Conservation (phyloP, 176 grass and related monocot genomes). For the Zoysia japonica region DNA sequence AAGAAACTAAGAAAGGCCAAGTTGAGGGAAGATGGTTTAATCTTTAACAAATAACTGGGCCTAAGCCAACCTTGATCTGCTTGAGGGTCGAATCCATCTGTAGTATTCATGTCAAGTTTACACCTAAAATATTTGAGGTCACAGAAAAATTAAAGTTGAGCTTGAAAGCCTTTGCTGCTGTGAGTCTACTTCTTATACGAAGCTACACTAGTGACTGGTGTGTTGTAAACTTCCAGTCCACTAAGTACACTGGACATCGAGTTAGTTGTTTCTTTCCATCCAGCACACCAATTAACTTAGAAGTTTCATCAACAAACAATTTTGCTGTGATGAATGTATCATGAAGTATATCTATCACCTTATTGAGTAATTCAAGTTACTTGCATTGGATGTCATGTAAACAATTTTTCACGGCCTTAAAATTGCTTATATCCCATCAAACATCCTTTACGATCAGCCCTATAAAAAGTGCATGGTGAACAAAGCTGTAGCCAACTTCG, state of each 20-base stretch:
- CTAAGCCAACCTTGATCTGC: slow-evolving; percentile 15
- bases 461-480: slow-evolving; percentile 5
- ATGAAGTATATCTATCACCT: background rate
- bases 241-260: background rate
- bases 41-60: slow-evolving; percentile 10
- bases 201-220: background rate
- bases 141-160: background rate
- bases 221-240: background rate
- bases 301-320: background rate
- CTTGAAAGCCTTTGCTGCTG: too few relatives aligned
- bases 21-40: background rate
- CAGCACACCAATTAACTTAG: slow-evolving; percentile 14
- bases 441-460: slow-evolving; percentile 5
- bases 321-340: slow-evolving; percentile 17
- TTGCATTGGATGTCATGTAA: background rate
- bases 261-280: slow-evolving; percentile 21
- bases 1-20: slow-evolving; percentile 18
- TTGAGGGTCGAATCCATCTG: background rate
- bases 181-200: too few relatives aligned
- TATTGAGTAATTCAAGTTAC: slow-evolving; percentile 8
- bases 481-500: slow-evolving; percentile 23
- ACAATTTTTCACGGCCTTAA: background rate
- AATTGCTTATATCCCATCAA: slow-evolving; percentile 18
- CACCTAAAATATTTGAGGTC: background rate
- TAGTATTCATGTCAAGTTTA: slow-evolving; percentile 6